Evolutionary conservation across 208 protist genomes (phyloP), one percentile per base, ranked within the genome.

Genomic region (Trypanosoma melophagium): DNA sequence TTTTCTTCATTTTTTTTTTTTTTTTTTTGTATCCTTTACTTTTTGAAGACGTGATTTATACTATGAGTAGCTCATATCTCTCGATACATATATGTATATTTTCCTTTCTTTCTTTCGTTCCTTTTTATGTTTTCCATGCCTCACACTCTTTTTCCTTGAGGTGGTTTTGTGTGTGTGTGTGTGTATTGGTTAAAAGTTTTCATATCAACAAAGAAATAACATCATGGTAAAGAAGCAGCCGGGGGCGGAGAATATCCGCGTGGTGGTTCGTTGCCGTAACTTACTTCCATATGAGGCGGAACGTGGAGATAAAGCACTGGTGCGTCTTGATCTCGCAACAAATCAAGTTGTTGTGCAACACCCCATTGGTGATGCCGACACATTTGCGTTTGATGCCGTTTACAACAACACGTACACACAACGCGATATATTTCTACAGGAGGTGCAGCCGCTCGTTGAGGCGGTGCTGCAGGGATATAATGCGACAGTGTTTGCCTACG

Each of bases 401-500:
- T 97, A 94, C 74, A 95, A 95, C 76, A 97, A 97, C 81, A 90
- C 86, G 52, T 97, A 93, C 77, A 90, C 84, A 49, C 92, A 97
- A 76, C 86, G 86, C 22, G 87, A 97, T 74, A 89, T 97, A 57
- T 97, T 93, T 70, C 69, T 95, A 47, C 87, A 94, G 60, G 87
- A 95, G 68, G 88, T 95, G 54, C 84, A 94, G 67, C 89, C 89
- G 0, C 76, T 97, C 19, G 87, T 84, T 13, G 89, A 97, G 53
- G 83, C 87, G 3, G 92, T 95, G 51, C 69, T 97, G 65, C 87
- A 95, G 61, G 92, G 92, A 42, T 97, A 95, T 79, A 97, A 97
- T 69, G 92, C 89, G 45, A 97, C 92, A 1, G 90, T 97, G 13
- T 97, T 97, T 69, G 89, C 92, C 51, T 97, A 97, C 61, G 92